A percentile compares a stretch with the other conserved stretches of the same genome.
Evolutionary conservation across 2,329 filamentous ascomycete genomes (phyloP).

Genomic region (Coniochaeta prunicola): DNA sequence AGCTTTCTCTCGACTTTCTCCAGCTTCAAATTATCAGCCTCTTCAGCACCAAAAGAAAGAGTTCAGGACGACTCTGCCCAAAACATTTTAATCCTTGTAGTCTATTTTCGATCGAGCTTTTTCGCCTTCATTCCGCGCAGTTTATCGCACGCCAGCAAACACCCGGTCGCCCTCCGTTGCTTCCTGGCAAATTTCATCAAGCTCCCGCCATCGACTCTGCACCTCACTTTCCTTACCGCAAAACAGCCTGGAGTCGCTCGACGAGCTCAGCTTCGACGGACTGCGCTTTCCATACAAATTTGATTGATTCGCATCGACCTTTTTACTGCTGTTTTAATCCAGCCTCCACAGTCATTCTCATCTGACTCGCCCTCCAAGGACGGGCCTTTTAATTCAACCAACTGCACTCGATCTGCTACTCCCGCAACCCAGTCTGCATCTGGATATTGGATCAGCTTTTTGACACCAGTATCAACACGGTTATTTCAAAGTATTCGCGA

Average conservation of each 20-base stretch:
- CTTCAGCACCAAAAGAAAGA: neutral
- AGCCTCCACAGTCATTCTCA: constrained; percentile 1
- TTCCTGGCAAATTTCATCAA: neutral
- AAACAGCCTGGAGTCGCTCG: neutral
- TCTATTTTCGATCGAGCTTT: constrained; percentile 4
- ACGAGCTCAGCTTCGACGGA: neutral
- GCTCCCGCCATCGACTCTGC: neutral
- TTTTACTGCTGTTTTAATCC: neutral
- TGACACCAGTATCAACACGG: neutral
- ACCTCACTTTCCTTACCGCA: neutral
- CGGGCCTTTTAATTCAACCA: neutral
- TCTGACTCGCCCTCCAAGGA: neutral
- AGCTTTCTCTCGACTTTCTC: neutral
- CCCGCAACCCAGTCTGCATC: neutral
- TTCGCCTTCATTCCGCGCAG: constrained; percentile 7
- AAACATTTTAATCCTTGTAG: constrained; percentile 3
- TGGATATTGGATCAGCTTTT: neutral
- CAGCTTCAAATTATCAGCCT: neutral
- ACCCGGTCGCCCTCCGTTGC: neutral
- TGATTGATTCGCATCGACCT: neutral
- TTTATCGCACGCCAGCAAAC: constrained; percentile 4
- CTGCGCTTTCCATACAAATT: neutral
- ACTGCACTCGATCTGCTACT: neutral
- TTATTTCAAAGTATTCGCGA: neutral
- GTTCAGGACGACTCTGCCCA: constrained; percentile 1